A percentile compares a stretch with the other conserved stretches of the same genome.
Conservation (phyloP, 306 rosid genomes). For the Cucurbita maxima region DNA sequence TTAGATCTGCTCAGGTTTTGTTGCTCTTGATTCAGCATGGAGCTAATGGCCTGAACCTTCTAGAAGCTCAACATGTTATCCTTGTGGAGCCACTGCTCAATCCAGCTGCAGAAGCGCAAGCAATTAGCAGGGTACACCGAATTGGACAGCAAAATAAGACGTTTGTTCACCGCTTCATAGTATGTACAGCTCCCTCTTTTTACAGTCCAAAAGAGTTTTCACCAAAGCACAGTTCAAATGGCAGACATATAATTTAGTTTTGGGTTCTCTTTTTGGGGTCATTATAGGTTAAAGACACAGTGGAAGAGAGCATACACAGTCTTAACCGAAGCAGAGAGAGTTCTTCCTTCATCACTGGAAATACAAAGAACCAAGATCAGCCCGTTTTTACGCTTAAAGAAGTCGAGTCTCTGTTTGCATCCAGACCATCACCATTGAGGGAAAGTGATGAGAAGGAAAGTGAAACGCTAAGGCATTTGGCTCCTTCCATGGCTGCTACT, state of each 20-base stretch:
- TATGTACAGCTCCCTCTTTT: slow-evolving; percentile 19
- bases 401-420: slow-evolving; percentile 50
- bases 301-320: slow-evolving; percentile 79
- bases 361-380: slow-evolving; percentile 71
- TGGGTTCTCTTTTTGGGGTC: slow-evolving; percentile 5
- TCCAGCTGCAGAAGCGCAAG: slow-evolving; percentile 96
- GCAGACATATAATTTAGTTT: too few relatives aligned
- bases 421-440: slow-evolving; percentile 22
- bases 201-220: background rate
- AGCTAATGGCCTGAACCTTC: slow-evolving; percentile 87
- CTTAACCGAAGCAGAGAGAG: slow-evolving; percentile 59
- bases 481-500: slow-evolving; percentile 77
- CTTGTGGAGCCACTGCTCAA: slow-evolving; percentile 88
- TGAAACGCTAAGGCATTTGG: slow-evolving; percentile 43
- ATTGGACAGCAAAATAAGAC: slow-evolving; percentile 62
- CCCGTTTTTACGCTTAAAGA: slow-evolving; percentile 70
- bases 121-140: slow-evolving; percentile 89
- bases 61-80: slow-evolving; percentile 87
- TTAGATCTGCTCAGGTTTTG: slow-evolving; percentile 47
- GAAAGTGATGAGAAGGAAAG: slow-evolving; percentile 31
- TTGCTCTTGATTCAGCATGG: slow-evolving; percentile 87
- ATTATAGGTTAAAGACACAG: slow-evolving; percentile 61
- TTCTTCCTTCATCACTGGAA: slow-evolving; percentile 57
- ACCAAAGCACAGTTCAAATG: background rate
- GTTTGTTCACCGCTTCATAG: slow-evolving; percentile 75